Evolutionary conservation across 306 rosid genomes (phyloP).

Genomic region (Vachellia collinsii): DNA sequence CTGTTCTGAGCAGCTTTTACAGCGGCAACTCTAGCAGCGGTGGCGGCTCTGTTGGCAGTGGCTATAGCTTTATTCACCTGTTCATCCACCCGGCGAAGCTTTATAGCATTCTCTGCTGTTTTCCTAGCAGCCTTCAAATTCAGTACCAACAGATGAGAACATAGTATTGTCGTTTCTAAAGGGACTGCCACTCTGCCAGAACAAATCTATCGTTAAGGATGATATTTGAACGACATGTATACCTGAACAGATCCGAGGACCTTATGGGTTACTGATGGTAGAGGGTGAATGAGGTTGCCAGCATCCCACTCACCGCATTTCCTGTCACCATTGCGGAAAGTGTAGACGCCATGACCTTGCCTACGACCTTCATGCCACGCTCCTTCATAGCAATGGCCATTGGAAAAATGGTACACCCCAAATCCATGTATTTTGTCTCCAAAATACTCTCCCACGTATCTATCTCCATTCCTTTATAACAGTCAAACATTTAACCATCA

Average conservation of each 20-base stretch:
- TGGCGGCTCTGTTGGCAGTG: slow-evolving; percentile 85
- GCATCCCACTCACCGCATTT: slow-evolving; percentile 84
- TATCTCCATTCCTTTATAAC: slow-evolving; percentile 75
- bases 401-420: slow-evolving; percentile 82
- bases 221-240: slow-evolving; percentile 27
- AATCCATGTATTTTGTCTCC: slow-evolving; percentile 93
- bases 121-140: slow-evolving; percentile 73
- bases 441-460: slow-evolving; percentile 89
- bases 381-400: slow-evolving; percentile 86
- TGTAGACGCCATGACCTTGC: slow-evolving; percentile 77
- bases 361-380: slow-evolving; percentile 95
- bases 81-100: slow-evolving; percentile 60
- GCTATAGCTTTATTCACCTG: slow-evolving; percentile 70
- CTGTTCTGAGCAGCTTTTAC: slow-evolving; percentile 87
- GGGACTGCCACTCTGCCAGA: neutral
- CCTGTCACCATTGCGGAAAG: slow-evolving; percentile 59
- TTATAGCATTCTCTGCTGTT: slow-evolving; percentile 70
- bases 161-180: neutral
- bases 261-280: slow-evolving; percentile 50
- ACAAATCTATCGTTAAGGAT: neutral
- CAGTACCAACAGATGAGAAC: slow-evolving; percentile 18
- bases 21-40: slow-evolving; percentile 95
- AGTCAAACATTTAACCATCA: neutral
- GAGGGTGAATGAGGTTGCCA: slow-evolving; percentile 66
- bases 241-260: slow-evolving; percentile 78